phyloP scores from a whole-genome alignment of 2,329 filamentous ascomycete genomes.

The Neoarthrinium moseri region DNA sequence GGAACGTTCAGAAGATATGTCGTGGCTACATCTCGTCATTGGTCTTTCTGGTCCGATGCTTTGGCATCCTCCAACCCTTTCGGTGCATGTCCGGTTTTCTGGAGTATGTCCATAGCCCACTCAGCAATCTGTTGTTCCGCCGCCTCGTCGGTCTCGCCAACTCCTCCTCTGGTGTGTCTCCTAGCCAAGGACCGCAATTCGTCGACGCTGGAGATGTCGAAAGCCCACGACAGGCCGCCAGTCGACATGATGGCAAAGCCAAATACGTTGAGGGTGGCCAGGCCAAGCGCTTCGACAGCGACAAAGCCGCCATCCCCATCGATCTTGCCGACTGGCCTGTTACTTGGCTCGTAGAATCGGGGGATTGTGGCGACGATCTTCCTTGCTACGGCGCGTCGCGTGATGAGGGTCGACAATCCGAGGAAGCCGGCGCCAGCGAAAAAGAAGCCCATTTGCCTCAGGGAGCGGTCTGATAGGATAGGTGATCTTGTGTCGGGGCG shows the following conservation, averaged over 20 bases:
- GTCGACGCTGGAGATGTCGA: conserved; percentile 70
- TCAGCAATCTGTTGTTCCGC: conserved; percentile 62
- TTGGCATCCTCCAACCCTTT: too few relatives aligned
- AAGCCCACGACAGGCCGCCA: conserved; percentile 72
- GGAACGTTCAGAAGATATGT: too few relatives aligned
- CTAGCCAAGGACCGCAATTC: conserved; percentile 60
- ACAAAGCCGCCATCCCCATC: conserved; percentile 65
- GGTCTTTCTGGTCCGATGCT: too few relatives aligned
- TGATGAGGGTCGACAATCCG: conserved; percentile 67
- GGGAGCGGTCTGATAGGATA: conserved; percentile 45
- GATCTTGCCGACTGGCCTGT: conserved; percentile 38
- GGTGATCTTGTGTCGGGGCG: conserved; percentile 18
- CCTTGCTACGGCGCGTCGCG: conserved; percentile 66
- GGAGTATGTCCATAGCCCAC: conserved; percentile 57
- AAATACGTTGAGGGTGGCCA: conserved; percentile 84
- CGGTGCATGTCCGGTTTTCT: too few relatives aligned
- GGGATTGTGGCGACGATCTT: conserved; percentile 63
- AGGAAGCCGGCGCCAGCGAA: conserved; percentile 75
- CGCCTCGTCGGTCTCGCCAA: conserved; percentile 40
- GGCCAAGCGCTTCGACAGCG: conserved; percentile 77
- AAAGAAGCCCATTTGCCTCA: conserved; percentile 68
- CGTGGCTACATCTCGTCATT: too few relatives aligned
- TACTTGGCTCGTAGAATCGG: conserved; percentile 69
- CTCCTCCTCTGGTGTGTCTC: conserved; percentile 32
- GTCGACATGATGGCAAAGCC: conserved; percentile 72